Conservation (phyloP, 345 rosid species). For the Arabis hirsuta region DNA sequence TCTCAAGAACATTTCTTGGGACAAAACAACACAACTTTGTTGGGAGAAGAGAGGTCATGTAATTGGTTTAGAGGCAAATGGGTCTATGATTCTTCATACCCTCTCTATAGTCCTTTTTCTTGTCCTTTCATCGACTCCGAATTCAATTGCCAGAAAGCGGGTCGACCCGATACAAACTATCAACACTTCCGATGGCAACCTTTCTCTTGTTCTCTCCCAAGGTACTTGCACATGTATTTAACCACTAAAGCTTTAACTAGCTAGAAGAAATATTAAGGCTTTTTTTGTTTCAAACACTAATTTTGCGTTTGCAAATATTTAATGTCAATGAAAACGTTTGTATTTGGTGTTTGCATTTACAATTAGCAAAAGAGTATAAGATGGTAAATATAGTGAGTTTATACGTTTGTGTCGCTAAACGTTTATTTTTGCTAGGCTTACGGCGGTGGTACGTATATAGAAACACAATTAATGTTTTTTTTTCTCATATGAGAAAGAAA, state of each 20-base stretch:
- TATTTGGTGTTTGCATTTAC: constrained; percentile 8
- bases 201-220: constrained; percentile 57
- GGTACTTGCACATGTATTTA: constrained; percentile 48
- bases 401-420: background rate
- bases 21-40: constrained; percentile 39
- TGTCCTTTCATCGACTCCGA: constrained; percentile 76
- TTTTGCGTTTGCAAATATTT: background rate
- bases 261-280: background rate
- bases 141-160: constrained; percentile 73
- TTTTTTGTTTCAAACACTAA: background rate
- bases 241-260: constrained; percentile 3
- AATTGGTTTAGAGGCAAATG: constrained; percentile 71
- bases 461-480: background rate
- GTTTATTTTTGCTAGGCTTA: background rate
- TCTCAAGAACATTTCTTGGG: constrained; percentile 36
- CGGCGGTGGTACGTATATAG: too few species aligned
- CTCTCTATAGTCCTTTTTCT: constrained; percentile 62
- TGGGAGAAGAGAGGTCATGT: constrained; percentile 42
- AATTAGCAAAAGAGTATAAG: background rate
- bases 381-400: background rate
- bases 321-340: background rate
- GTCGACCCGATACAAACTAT: constrained; percentile 72
- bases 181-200: constrained; percentile 89
- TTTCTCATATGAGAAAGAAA: background rate
- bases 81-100: constrained; percentile 69